phyloP scores from a whole-genome alignment of 352 stramenopile species.

The Globisporangium yorkense region DNA sequence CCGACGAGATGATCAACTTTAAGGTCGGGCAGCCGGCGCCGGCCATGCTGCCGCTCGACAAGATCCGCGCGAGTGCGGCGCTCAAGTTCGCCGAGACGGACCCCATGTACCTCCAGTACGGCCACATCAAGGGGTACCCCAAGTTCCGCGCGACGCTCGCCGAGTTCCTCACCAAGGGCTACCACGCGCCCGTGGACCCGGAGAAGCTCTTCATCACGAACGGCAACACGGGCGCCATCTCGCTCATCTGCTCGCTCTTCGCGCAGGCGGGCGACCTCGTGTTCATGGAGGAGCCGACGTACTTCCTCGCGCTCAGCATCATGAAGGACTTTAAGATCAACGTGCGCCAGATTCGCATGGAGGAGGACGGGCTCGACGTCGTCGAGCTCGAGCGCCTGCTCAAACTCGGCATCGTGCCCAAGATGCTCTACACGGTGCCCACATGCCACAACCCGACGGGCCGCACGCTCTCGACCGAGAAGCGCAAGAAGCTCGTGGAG shows the following conservation, averaged over 20 bases:
- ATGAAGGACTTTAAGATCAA: constrained; percentile 93
- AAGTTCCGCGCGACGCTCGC: constrained; percentile 78
- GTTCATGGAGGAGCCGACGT: constrained; percentile 91
- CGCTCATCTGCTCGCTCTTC: constrained; percentile 86
- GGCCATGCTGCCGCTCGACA: constrained; percentile 83
- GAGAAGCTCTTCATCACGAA: constrained; percentile 92
- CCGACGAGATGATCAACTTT: constrained; percentile 87
- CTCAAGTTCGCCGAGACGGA: constrained; percentile 84
- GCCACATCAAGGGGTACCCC: constrained; percentile 83
- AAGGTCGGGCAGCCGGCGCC: constrained; percentile 80
- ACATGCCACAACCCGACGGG: constrained; percentile 95
- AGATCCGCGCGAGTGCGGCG: constrained; percentile 71
- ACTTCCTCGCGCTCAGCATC: constrained; percentile 92
- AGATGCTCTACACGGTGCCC: constrained; percentile 93
- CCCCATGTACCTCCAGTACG: constrained; percentile 87
- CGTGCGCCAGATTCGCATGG: constrained; percentile 88
- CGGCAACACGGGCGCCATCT: constrained; percentile 90
- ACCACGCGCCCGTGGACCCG: constrained; percentile 65
- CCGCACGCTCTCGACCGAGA: constrained; percentile 74
- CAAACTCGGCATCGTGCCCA: constrained; percentile 66
- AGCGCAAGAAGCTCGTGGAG: constrained; percentile 83
- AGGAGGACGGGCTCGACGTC: constrained; percentile 83
- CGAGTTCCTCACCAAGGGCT: constrained; percentile 75
- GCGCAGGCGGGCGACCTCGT: constrained; percentile 87
- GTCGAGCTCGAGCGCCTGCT: constrained; percentile 83